Conservation (phyloP, 495 filamentous ascomycete genomes). For the Penicillium fimorum region DNA sequence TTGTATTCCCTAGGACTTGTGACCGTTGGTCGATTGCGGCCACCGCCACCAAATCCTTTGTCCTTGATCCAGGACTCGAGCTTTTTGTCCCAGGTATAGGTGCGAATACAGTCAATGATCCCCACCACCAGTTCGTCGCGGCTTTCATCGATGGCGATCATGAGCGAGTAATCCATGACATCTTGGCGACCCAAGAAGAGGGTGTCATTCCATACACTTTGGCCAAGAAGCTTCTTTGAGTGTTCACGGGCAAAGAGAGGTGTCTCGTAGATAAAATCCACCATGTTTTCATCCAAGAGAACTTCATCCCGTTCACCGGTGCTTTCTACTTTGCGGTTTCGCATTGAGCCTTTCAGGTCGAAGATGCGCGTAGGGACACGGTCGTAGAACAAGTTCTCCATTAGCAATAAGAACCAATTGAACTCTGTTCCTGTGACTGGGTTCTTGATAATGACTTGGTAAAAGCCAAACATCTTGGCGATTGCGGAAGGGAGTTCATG, state of each 20-base stretch:
- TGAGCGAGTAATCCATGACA: slow-evolving; percentile 98
- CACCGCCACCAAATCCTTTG: slow-evolving; percentile 78
- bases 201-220: slow-evolving; percentile 93
- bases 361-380: slow-evolving; percentile 89
- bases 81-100: slow-evolving; percentile 99
- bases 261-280: slow-evolving; percentile 97
- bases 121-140: slow-evolving; percentile 90
- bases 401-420: slow-evolving; percentile 89
- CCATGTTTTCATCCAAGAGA: slow-evolving; percentile 97
- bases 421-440: slow-evolving; percentile 88
- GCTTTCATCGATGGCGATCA: slow-evolving; percentile 94
- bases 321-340: slow-evolving; percentile 91
- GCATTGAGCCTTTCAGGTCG: slow-evolving; percentile 97
- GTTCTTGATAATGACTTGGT: slow-evolving; percentile 95
- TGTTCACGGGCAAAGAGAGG: slow-evolving; percentile 93
- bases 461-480: slow-evolving; percentile 99
- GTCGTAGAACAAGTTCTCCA: slow-evolving; percentile 99
- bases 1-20: slow-evolving; percentile 98
- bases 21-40: slow-evolving; percentile 88
- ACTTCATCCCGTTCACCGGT: slow-evolving; percentile 97
- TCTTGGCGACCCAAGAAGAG: slow-evolving; percentile 87
- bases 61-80: slow-evolving; percentile 99
- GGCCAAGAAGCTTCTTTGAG: slow-evolving; percentile 79
- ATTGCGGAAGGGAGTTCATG: slow-evolving; percentile 96
- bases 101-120: slow-evolving; percentile 97